These are phyloP conservation scores for Aspergillus novoparasiticus DNA, from an alignment of 2,329 filamentous ascomycete genomes.

Conservation along the genomic window DNA sequence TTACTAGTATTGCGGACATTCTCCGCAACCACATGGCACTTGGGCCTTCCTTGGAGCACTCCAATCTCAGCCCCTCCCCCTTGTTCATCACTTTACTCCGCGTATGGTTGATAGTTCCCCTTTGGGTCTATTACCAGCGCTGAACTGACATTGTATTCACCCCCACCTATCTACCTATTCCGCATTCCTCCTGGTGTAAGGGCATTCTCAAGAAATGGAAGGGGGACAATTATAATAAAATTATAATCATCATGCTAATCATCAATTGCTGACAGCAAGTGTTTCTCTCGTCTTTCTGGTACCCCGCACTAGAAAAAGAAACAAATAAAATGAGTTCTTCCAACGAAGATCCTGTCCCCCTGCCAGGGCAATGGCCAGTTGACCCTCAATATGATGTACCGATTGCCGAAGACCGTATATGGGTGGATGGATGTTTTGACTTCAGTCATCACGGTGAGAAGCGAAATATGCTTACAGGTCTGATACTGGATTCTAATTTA, in stretches of 20 bases:
- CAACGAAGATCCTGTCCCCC: conserved; percentile 48
- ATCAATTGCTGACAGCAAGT: not conserved
- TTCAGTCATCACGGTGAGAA: conserved; percentile 89
- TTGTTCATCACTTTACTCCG: not conserved
- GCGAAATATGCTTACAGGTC: not conserved
- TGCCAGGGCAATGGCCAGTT: conserved; percentile 63
- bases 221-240: not conserved
- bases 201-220: not conserved
- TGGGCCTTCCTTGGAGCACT: not conserved
- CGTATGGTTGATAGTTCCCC: not conserved
- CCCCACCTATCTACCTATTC: not conserved
- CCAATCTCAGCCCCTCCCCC: not conserved
- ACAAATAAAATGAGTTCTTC: conserved; percentile 17
- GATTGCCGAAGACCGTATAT: conserved; percentile 73
- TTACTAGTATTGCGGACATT: not conserved
- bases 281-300: not conserved
- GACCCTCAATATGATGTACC: conserved; percentile 63
- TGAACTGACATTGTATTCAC: not conserved
- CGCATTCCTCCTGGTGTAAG: not conserved
- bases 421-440: conserved; percentile 99
- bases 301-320: not conserved
- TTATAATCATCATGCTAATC: not conserved
- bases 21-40: not conserved
- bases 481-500: conserved; percentile 8
- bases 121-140: not conserved